Conservation (phyloP, 345 rosid genomes). For the Hibiscus mutabilis region DNA sequence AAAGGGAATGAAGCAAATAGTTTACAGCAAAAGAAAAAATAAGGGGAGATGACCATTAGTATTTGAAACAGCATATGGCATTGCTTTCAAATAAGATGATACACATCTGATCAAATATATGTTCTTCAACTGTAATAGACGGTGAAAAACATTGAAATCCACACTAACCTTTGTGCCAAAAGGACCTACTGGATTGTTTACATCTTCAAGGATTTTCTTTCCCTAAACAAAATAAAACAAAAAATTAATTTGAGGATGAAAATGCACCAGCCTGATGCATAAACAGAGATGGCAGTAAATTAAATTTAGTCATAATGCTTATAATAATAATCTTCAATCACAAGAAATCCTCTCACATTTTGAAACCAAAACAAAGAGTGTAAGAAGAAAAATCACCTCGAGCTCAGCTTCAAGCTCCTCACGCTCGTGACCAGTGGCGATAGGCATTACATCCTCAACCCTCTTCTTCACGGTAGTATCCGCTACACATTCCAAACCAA, state of each 20-base stretch:
- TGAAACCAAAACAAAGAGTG: constrained; percentile 2
- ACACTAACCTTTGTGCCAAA: constrained; percentile 85
- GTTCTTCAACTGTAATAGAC: background rate
- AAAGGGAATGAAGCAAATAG: background rate
- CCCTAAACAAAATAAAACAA: constrained; percentile 43
- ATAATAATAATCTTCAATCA: constrained; percentile 3
- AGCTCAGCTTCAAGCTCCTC: constrained; percentile 81
- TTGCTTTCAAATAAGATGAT: background rate
- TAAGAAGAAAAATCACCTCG: constrained; percentile 36
- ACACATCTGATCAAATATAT: background rate
- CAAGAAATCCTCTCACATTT: background rate
- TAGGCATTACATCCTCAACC: constrained; percentile 71
- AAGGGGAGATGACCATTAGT: background rate
- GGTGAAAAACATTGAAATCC: background rate
- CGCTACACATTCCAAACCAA: constrained; percentile 21
- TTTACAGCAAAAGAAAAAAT: background rate
- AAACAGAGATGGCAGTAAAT: background rate
- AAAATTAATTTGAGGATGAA: background rate
- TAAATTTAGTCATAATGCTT: background rate
- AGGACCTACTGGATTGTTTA: constrained; percentile 68
- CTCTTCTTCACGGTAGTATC: constrained; percentile 47
- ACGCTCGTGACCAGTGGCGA: constrained; percentile 89
- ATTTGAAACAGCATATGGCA: background rate
- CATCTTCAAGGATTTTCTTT: constrained; percentile 51
- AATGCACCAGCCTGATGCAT: background rate